phyloP scores from a whole-genome alignment of 2,329 filamentous ascomycete genomes.

The Fusarium subtropicale region DNA sequence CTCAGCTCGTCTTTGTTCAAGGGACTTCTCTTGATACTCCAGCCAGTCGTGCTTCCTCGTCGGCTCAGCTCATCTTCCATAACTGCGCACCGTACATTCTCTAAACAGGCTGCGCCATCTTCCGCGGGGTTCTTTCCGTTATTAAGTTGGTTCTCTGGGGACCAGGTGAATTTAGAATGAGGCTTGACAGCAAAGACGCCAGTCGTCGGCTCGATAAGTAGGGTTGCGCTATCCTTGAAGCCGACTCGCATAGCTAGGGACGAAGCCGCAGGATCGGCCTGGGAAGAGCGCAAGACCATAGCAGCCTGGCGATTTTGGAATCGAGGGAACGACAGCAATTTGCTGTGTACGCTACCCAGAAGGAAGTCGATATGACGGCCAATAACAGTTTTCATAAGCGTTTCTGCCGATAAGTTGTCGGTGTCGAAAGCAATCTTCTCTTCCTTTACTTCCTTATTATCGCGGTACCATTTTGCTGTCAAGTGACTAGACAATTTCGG shows the following conservation, averaged over 20 bases:
- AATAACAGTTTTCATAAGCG: slow-evolving; percentile 78
- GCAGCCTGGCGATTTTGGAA: slow-evolving; percentile 70
- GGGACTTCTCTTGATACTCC: slow-evolving; percentile 65
- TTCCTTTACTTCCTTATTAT: slow-evolving; percentile 79
- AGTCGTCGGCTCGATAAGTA: slow-evolving; percentile 81
- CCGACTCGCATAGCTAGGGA: slow-evolving; percentile 77
- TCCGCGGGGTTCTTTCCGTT: slow-evolving; percentile 65
- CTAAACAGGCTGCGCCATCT: slow-evolving; percentile 68
- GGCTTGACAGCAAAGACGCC: slow-evolving; percentile 81
- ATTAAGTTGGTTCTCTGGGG: slow-evolving; percentile 75
- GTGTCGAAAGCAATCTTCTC: slow-evolving; percentile 75
- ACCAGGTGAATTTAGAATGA: slow-evolving; percentile 64
- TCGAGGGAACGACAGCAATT: slow-evolving; percentile 68
- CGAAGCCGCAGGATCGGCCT: slow-evolving; percentile 73
- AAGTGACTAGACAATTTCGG: slow-evolving; percentile 65
- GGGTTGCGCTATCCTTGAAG: slow-evolving; percentile 65
- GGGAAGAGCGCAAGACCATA: slow-evolving; percentile 68
- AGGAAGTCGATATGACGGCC: slow-evolving; percentile 79
- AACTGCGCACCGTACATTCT: slow-evolving; percentile 70
- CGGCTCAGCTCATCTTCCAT: slow-evolving; percentile 71
- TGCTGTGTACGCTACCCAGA: slow-evolving; percentile 73
- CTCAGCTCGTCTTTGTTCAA: slow-evolving; percentile 67
- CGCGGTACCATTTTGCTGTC: slow-evolving; percentile 83
- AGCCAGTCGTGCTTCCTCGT: slow-evolving; percentile 72
- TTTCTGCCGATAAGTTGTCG: slow-evolving; percentile 76